Evolutionary conservation across 2,329 filamentous ascomycete genomes (phyloP).

Genomic region (Penicillium nordicum): DNA sequence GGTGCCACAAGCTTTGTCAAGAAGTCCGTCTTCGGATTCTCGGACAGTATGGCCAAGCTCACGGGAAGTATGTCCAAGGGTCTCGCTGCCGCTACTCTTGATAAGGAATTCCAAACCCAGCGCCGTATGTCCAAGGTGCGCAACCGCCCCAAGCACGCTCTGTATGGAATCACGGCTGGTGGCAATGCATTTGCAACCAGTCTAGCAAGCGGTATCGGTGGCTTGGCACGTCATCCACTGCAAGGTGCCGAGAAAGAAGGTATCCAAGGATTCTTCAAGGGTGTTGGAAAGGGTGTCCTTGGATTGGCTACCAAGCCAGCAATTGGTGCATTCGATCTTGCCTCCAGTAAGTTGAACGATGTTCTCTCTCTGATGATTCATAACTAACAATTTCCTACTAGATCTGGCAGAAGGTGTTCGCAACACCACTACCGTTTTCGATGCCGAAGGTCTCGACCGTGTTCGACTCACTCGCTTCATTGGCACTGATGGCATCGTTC

Average conservation of each 20-base stretch:
- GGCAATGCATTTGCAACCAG: conserved; percentile 93
- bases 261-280: conserved; percentile 91
- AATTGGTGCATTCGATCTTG: conserved; percentile 93
- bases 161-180: conserved; percentile 92
- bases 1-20: conserved; percentile 96
- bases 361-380: neutral
- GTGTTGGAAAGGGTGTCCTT: conserved; percentile 89
- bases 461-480: conserved; percentile 93
- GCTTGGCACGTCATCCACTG: conserved; percentile 86
- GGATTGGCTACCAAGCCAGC: conserved; percentile 96
- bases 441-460: conserved; percentile 88
- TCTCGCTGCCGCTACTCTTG: conserved; percentile 87
- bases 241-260: conserved; percentile 96
- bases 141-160: conserved; percentile 92
- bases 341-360: conserved; percentile 58
- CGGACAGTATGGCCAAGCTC: conserved; percentile 95
- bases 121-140: conserved; percentile 88
- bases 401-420: conserved; percentile 93
- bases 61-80: conserved; percentile 97
- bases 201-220: conserved; percentile 88
- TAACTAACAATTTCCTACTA: conserved; percentile 13
- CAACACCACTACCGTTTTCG: conserved; percentile 98
- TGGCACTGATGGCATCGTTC: conserved; percentile 85
- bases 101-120: conserved; percentile 98
- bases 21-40: conserved; percentile 96